A percentile compares a stretch with the other conserved stretches of the same genome.
These are phyloP conservation scores for Limnanthes douglasii DNA, from an alignment of 345 rosid genomes.

Conservation along the genomic window DNA sequence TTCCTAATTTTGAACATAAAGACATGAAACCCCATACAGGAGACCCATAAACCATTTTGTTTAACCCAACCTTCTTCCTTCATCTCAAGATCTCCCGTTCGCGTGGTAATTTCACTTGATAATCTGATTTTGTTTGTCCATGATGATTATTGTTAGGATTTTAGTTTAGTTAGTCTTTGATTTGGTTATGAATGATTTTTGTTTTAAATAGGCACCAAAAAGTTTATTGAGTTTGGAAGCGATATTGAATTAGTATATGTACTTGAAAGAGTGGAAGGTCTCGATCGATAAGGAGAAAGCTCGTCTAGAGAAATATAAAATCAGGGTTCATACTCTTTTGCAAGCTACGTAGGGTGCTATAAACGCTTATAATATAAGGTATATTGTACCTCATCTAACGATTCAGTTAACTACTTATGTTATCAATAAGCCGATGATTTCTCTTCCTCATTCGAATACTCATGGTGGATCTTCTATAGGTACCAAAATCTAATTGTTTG, in stretches of 20 bases:
- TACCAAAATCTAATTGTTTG: too few relatives aligned
- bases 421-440: conserved; percentile 2
- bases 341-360: conserved; percentile 63
- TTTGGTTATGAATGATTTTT: too few relatives aligned
- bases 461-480: too few relatives aligned
- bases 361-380: conserved; percentile 40
- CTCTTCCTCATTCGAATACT: conserved; percentile 11
- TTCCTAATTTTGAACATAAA: too few relatives aligned
- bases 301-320: conserved; percentile 46
- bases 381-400: conserved; percentile 12
- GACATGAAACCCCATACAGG: too few relatives aligned
- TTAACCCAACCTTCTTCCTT: conserved; percentile 63
- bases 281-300: conserved; percentile 43
- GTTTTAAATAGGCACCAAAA: conserved; percentile 52
- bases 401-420: conserved; percentile 13
- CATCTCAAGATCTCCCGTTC: conserved; percentile 47
- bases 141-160: neutral
- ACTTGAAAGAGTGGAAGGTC: conserved; percentile 53
- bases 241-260: conserved; percentile 53
- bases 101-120: conserved; percentile 24
- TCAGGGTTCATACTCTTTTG: conserved; percentile 48
- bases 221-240: conserved; percentile 52
- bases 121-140: neutral
- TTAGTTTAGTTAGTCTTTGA: neutral
- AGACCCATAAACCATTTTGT: too few relatives aligned